Evolutionary conservation across 345 rosid genomes (phyloP).

Genomic region (Boechera divaricarpa): DNA sequence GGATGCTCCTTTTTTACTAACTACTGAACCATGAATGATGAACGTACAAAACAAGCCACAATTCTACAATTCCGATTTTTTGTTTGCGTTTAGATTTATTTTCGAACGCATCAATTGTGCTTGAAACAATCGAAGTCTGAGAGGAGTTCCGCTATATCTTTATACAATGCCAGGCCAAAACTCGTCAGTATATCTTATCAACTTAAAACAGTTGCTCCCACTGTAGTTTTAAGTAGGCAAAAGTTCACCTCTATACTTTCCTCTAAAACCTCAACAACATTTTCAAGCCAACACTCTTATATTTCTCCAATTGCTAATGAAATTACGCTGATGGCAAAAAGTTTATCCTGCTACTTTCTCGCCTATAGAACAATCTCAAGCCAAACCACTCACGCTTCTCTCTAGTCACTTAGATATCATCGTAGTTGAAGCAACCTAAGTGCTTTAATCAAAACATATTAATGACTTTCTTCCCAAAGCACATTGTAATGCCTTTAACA

Average conservation of each 20-base stretch:
- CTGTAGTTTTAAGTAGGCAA: background rate
- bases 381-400: background rate
- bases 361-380: background rate
- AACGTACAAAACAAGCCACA: too few species aligned
- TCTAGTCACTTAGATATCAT: background rate
- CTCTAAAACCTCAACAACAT: background rate
- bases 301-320: background rate
- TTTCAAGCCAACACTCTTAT: background rate
- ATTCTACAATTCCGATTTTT: too few species aligned
- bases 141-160: too few species aligned
- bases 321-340: background rate
- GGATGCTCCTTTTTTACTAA: too few species aligned
- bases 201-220: background rate
- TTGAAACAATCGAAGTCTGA: too few species aligned
- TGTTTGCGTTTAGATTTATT: too few species aligned
- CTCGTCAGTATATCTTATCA: background rate
- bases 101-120: too few species aligned
- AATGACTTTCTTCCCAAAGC: background rate
- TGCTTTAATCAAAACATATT: background rate
- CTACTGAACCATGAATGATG: too few species aligned
- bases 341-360: background rate
- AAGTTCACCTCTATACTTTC: background rate
- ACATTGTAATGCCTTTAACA: background rate
- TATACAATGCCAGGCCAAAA: background rate
- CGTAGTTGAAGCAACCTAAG: background rate